A percentile compares a stretch with the other conserved stretches of the same genome.
Conservation (phyloP, 148 eudicot genomes). For the Cornus florida region DNA sequence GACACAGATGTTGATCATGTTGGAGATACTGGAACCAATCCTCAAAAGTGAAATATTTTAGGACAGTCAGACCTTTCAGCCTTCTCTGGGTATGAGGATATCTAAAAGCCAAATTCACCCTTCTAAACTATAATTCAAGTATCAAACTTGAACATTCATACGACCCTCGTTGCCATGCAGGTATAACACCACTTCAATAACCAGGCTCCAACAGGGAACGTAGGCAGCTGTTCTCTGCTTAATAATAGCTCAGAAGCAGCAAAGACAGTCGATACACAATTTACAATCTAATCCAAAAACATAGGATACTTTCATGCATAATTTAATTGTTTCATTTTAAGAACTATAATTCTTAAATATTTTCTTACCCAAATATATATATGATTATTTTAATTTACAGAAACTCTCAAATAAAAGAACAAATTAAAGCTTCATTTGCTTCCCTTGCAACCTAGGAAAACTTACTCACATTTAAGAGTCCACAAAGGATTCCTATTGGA, state of each 20-base stretch:
- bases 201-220: constrained; percentile 58
- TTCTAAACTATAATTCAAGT: background rate
- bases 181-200: constrained; percentile 46
- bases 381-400: too few species aligned
- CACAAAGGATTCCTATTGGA: too few species aligned
- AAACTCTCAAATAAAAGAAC: too few species aligned
- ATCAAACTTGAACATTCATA: background rate
- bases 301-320: too few species aligned
- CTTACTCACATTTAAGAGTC: too few species aligned
- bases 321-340: too few species aligned
- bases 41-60: constrained; percentile 41
- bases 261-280: constrained; percentile 38
- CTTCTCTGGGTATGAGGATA: constrained; percentile 55
- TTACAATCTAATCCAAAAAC: constrained; percentile 33
- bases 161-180: constrained; percentile 30
- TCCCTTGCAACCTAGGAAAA: too few species aligned
- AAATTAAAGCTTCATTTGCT: too few species aligned
- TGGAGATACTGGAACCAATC: constrained; percentile 27
- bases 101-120: background rate
- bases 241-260: constrained; percentile 63
- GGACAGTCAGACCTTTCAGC: constrained; percentile 63
- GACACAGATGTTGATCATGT: constrained; percentile 40
- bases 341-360: too few species aligned
- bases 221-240: constrained; percentile 70
- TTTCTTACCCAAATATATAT: too few species aligned